A percentile compares a stretch with the other conserved stretches of the same genome.
Conservation (phyloP, 768 basidiomycete genomes). For the Rhodotorula sphaerocarpa region DNA sequence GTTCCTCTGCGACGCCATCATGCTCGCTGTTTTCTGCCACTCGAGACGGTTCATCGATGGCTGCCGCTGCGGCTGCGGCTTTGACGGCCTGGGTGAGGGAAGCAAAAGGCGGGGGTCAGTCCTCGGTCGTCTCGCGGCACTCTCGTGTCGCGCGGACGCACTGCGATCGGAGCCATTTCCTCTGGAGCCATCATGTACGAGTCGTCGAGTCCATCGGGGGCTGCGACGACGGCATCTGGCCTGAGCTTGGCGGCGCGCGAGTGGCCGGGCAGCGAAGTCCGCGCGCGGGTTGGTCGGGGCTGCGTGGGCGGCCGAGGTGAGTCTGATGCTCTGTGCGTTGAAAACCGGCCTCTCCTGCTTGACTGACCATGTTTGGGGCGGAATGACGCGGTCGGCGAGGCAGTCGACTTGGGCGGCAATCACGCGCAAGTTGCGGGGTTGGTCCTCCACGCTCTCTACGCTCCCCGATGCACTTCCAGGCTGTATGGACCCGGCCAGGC, state of each 20-base stretch:
- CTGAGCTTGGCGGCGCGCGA: constrained; percentile 1
- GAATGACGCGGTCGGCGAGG: no score
- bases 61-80: neutral
- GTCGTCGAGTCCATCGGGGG: constrained; percentile 19
- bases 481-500: constrained; percentile 1
- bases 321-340: neutral
- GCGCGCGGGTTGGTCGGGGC: constrained; percentile 21
- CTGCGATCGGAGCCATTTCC: constrained; percentile 16
- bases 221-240: neutral
- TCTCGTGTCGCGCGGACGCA: no score
- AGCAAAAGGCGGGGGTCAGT: no score
- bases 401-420: no score
- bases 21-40: neutral
- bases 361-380: no score
- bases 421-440: no score
- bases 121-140: no score
- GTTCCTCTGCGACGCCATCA: neutral
- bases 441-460: no score
- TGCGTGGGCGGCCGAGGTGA: neutral
- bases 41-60: neutral
- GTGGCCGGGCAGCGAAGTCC: constrained; percentile 32
- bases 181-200: constrained; percentile 16
- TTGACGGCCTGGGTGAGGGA: neutral
- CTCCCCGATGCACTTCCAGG: no score
- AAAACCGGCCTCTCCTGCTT: no score